Percentiles rank a stretch among this genome's conserved stretches.
Conservation (phyloP, 768 basidiomycete genomes). For the Boletus insuetus region DNA sequence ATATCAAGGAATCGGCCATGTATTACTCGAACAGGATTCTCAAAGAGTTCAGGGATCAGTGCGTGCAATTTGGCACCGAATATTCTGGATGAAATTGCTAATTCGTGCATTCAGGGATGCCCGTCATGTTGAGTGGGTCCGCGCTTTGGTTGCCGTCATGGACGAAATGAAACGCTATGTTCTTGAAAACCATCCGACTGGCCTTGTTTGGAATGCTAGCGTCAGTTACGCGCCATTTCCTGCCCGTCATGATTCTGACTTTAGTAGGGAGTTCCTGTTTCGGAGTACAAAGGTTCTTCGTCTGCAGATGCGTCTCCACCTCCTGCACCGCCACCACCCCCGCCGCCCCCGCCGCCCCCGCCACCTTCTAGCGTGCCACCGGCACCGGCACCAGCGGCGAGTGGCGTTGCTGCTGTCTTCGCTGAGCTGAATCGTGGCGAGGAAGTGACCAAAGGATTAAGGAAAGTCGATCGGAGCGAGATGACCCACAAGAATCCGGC, state of each 20-base stretch:
- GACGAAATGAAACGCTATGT: slow-evolving; percentile 83
- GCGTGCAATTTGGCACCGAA: slow-evolving; percentile 24
- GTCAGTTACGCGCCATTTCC: slow-evolving; percentile 36
- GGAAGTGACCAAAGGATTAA: slow-evolving; percentile 84
- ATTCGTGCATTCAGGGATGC: slow-evolving; percentile 57
- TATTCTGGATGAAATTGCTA: not conserved
- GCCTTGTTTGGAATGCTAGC: slow-evolving; percentile 84
- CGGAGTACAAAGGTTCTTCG: slow-evolving; percentile 46
- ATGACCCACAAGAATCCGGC: slow-evolving; percentile 99
- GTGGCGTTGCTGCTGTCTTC: slow-evolving; percentile 78
- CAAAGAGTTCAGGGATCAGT: slow-evolving; percentile 94
- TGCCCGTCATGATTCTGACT: not conserved
- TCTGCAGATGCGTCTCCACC: slow-evolving; percentile 29
- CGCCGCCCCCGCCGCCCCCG: slow-evolving; percentile 57
- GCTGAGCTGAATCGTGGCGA: slow-evolving; percentile 88
- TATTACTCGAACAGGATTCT: slow-evolving; percentile 91
- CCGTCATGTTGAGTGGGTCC: slow-evolving; percentile 88
- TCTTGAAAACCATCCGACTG: slow-evolving; percentile 81
- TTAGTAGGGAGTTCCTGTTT: slow-evolving; percentile 54
- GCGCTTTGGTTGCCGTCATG: slow-evolving; percentile 62
- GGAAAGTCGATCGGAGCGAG: slow-evolving; percentile 93
- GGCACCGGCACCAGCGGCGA: slow-evolving; percentile 43
- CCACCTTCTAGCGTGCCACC: slow-evolving; percentile 41
- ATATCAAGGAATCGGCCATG: slow-evolving; percentile 80
- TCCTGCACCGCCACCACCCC: slow-evolving; percentile 33